These are phyloP conservation scores for Cladosporium sp. DNA, from an alignment of 2,329 filamentous ascomycete species.

Conservation along the genomic window DNA sequence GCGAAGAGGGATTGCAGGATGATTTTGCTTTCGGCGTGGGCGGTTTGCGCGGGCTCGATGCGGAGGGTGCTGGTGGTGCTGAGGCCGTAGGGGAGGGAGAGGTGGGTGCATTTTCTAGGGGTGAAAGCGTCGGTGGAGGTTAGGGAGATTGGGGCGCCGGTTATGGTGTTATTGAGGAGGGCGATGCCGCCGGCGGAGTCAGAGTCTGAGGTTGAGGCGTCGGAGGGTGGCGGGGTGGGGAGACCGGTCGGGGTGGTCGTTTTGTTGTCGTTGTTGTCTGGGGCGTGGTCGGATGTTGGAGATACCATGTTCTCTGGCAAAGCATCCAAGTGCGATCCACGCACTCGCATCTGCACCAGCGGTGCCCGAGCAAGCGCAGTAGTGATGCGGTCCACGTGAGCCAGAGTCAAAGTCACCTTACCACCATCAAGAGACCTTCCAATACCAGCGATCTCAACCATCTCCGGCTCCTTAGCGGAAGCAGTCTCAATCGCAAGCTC, in stretches of 20 bases:
- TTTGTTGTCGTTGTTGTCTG: neutral
- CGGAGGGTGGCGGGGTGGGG: constrained; percentile 23
- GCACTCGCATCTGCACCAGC: constrained; percentile 10
- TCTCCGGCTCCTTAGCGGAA: neutral
- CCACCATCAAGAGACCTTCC: constrained; percentile 18
- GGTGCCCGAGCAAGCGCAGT: constrained; percentile 7
- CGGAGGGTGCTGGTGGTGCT: constrained; percentile 33
- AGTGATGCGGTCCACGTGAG: constrained; percentile 3
- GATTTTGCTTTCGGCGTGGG: constrained; percentile 24
- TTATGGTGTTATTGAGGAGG: constrained; percentile 32
- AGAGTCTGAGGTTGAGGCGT: constrained; percentile 14
- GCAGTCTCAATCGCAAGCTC: neutral
- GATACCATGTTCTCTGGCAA: constrained; percentile 13
- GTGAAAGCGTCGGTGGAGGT: constrained; percentile 29
- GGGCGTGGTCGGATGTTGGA: too few relatives aligned
- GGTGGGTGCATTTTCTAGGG: constrained; percentile 33
- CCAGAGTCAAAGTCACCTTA: constrained; percentile 23
- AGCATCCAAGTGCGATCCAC: neutral
- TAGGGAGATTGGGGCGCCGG: constrained; percentile 27
- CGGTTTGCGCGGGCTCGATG: constrained; percentile 28
- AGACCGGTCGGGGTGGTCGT: neutral
- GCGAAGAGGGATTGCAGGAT: constrained; percentile 34
- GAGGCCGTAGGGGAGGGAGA: constrained; percentile 34
- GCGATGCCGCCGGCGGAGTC: constrained; percentile 30
- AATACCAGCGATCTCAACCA: constrained; percentile 24